A percentile compares a stretch with the other conserved stretches of the same genome.
Evolutionary conservation across 805 yeast genomes (phyloP).

Genomic region (Kodamaea laetipori): DNA sequence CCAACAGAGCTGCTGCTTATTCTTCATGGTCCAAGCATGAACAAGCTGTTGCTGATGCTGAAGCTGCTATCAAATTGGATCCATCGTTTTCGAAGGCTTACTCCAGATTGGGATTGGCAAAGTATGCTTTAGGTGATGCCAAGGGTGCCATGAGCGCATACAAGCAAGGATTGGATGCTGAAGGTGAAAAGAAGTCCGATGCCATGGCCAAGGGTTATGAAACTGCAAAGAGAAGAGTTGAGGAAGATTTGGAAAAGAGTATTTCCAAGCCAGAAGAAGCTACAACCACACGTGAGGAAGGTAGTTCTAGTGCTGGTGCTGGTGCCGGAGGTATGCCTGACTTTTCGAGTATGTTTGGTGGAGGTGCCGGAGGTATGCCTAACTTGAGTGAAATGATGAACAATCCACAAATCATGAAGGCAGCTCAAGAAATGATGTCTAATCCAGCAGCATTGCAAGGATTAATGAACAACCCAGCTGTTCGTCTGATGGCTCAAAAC

Average conservation of each 20-base stretch:
- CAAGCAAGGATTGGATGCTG: conserved; percentile 80
- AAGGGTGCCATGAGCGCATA: conserved; percentile 90
- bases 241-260: conserved; percentile 61
- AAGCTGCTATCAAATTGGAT: conserved; percentile 74
- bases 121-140: conserved; percentile 91
- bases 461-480: conserved; percentile 77
- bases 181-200: conserved; percentile 81
- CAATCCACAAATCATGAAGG: conserved; percentile 90
- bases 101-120: conserved; percentile 92
- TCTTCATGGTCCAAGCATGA: conserved; percentile 75
- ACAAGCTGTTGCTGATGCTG: conserved; percentile 81
- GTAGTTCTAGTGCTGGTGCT: conserved; percentile 37
- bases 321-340: conserved; percentile 71
- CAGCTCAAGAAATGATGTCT: conserved; percentile 85
- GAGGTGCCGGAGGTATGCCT: conserved; percentile 69
- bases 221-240: conserved; percentile 86
- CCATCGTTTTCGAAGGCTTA: conserved; percentile 88
- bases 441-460: conserved; percentile 76
- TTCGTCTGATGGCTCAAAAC: conserved; percentile 81
- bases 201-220: conserved; percentile 93
- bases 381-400: conserved; percentile 69
- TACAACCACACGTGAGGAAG: conserved; percentile 10
- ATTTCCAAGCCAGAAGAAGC: conserved; percentile 31
- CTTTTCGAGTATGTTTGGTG: conserved; percentile 68
- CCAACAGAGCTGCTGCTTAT: conserved; percentile 97